These are phyloP conservation scores for Amniculicola lignicola DNA, from an alignment of 495 filamentous ascomycete species.

Conservation along the genomic window DNA sequence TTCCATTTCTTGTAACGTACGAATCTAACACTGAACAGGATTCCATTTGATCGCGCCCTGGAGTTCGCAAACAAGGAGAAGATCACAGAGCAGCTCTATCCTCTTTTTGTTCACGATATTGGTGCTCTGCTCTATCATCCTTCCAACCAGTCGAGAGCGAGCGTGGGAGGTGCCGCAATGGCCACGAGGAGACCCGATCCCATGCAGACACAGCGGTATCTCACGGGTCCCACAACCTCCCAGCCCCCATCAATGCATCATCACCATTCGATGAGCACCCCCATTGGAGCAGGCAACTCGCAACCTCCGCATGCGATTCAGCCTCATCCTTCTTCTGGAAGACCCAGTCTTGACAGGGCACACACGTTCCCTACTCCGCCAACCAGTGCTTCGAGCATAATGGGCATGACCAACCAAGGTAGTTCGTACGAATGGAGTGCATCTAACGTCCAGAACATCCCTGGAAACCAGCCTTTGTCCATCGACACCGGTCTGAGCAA, in stretches of 20 bases:
- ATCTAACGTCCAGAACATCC: conserved; percentile 63
- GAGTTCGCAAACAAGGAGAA: conserved; percentile 99
- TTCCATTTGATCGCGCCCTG: conserved; percentile 91
- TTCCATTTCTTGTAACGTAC: conserved; percentile 20
- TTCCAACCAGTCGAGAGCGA: conserved; percentile 73
- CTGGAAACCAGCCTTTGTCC: conserved; percentile 68
- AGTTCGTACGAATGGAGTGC: conserved; percentile 72
- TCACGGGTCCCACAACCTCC: conserved; percentile 43
- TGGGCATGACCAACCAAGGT: conserved; percentile 72
- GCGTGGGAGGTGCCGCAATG: conserved; percentile 67
- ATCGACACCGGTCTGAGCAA: conserved; percentile 80
- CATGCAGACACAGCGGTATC: conserved; percentile 45
- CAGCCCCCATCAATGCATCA: conserved; percentile 67
- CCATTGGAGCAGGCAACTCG: conserved; percentile 61
- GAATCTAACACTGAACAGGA: conserved; percentile 50
- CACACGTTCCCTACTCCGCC: conserved; percentile 94
- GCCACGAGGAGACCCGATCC: conserved; percentile 64
- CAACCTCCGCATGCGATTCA: conserved; percentile 66
- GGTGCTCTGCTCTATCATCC: conserved; percentile 92
- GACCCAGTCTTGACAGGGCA: conserved; percentile 74
- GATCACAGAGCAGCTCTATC: conserved; percentile 93
- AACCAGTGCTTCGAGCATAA: conserved; percentile 84
- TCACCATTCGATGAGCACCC: conserved; percentile 71
- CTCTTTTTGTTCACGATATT: conserved; percentile 96
- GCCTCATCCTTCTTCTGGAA: conserved; percentile 64